A percentile compares a stretch with the other conserved stretches of the same genome.
These are phyloP conservation scores for Fusarium protoensiforme DNA, from an alignment of 2,329 filamentous ascomycete genomes.

Conservation along the genomic window DNA sequence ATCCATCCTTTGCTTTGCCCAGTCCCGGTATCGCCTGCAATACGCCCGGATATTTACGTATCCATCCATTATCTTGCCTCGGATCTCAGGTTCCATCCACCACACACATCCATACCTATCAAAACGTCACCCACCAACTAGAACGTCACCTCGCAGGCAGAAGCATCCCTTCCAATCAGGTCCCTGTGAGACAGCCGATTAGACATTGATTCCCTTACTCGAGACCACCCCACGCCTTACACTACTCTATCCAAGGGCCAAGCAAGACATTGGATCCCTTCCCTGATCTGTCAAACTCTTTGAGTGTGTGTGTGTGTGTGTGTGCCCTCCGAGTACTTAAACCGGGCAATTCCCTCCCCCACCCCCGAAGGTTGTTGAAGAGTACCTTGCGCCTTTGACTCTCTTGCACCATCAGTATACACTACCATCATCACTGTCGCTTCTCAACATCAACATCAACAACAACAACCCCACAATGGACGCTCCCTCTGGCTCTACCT, in stretches of 20 bases:
- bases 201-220: background rate
- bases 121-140: slow-evolving; percentile 26
- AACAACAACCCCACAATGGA: slow-evolving; percentile 47
- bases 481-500: slow-evolving; percentile 47
- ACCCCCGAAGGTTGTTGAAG: background rate
- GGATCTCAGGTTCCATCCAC: slow-evolving; percentile 5
- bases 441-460: background rate
- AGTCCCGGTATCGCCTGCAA: background rate
- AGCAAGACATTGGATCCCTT: slow-evolving; percentile 7
- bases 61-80: background rate
- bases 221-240: background rate
- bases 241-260: background rate
- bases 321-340: background rate
- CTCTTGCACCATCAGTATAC: slow-evolving; percentile 9
- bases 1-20: background rate
- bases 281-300: slow-evolving; percentile 6
- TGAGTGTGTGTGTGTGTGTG: background rate
- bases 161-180: slow-evolving; percentile 6
- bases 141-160: slow-evolving; percentile 31
- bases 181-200: slow-evolving; percentile 13
- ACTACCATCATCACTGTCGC: slow-evolving; percentile 9
- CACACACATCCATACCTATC: background rate
- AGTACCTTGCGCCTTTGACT: background rate
- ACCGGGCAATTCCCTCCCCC: background rate
- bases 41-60: background rate